Conservation (phyloP, 2,329 filamentous ascomycete genomes). For the Chalaropsis thielavioides region DNA sequence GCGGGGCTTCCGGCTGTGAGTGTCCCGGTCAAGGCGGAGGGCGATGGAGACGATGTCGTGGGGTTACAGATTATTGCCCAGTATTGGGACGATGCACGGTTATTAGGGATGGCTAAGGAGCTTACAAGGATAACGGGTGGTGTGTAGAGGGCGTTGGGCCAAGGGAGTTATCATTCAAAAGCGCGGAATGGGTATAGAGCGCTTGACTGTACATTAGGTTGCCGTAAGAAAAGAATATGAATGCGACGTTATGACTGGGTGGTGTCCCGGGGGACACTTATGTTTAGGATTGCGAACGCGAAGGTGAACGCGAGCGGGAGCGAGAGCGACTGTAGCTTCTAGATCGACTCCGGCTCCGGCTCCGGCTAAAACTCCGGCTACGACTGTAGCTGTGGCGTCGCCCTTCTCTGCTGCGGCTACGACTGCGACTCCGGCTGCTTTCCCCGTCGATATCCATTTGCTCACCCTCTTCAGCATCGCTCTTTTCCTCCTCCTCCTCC, state of each 20-base stretch:
- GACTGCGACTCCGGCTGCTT: constrained; percentile 9
- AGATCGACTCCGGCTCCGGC: constrained; percentile 18
- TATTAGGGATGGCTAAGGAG: constrained; percentile 43
- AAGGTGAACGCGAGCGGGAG: background rate
- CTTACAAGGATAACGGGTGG: constrained; percentile 25
- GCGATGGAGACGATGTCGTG: constrained; percentile 23
- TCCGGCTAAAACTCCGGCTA: constrained; percentile 8
- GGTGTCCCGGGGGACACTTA: background rate
- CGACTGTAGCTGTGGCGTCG: constrained; percentile 15
- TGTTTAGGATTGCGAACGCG: background rate
- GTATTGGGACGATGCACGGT: constrained; percentile 56
- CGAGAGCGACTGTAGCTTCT: constrained; percentile 19
- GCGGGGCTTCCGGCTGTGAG: constrained; percentile 82
- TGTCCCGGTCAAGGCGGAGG: constrained; percentile 39
- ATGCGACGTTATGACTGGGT: background rate
- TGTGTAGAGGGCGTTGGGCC: background rate
- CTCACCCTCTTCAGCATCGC: constrained; percentile 19
- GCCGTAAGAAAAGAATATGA: constrained; percentile 1
- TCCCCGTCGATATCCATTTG: constrained; percentile 20
- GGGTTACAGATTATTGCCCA: constrained; percentile 72
- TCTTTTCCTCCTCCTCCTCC: constrained; percentile 27
- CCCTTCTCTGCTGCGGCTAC: constrained; percentile 2
- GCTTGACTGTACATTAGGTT: constrained; percentile 4
- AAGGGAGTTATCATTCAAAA: background rate
- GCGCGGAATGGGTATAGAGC: constrained; percentile 2